Evolutionary conservation across 179 eudicot genomes (phyloP), one percentile per base, ranked within the genome.

Genomic region (Sideroxylon spinosum): DNA sequence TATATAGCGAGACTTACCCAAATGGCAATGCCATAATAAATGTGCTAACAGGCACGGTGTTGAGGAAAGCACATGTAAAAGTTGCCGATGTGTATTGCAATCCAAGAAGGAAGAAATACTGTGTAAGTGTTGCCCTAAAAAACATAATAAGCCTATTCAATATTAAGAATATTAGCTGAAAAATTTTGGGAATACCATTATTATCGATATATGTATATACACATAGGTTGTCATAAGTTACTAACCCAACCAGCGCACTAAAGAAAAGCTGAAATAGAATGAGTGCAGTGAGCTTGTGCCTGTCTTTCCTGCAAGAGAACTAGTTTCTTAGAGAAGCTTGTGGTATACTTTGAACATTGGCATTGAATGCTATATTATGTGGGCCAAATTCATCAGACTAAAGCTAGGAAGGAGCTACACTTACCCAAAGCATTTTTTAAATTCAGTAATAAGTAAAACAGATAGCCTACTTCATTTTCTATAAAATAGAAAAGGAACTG

Each of bases 211-310:
- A 6, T 37, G 44, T 37, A 80, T 66, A 29, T 11, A n/a, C 20
- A 64, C 17, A 50, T 26, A 63, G 44, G 57, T n/a, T 44, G 9
- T 65, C 16, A 29, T n/a, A 63, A 37, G 44, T 37, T 37, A 74
- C 93, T 88, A 60, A 94, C 98, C 98, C 98, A 23, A 92, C 37
- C 25, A 94, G 83, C 10, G 90, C 95, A 77, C 91, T 88, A 60
- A 92, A 71, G 84, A 94, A 94, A 78, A 91, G 89, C 57, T 85
- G 78, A 69, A 87, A 82, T 7, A 88, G 37, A 56, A 92, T 78
- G 19, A 80, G 61, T 19, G 68, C 68, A 28, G 97, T 92, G 55
- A 92, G 90, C 80, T 82, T 88, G 9, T 74, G 76, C 82, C 86
- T 81, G 59, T 76, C 82, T 74, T 86, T 86, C 92, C 98, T 94